A percentile compares a stretch with the other conserved stretches of the same genome.
phyloP scores from a whole-genome alignment of 2,329 filamentous ascomycete genomes.

The Pseudopyrenochaeta lycopersici region DNA sequence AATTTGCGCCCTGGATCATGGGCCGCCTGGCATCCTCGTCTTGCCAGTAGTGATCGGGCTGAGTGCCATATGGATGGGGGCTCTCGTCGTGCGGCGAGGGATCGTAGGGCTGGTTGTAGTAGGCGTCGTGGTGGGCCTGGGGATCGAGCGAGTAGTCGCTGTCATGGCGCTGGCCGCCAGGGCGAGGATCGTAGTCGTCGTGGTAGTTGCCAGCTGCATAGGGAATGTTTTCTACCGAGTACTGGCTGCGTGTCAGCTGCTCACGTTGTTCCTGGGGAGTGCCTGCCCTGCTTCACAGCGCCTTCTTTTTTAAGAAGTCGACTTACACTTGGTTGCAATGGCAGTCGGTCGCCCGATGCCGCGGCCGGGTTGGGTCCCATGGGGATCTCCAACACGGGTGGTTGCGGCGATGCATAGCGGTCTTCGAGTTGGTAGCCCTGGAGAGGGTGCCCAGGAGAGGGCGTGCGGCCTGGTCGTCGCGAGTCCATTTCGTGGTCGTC shows the following conservation, averaged over 20 bases:
- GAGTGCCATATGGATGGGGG: constrained; percentile 63
- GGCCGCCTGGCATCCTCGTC: constrained; percentile 77
- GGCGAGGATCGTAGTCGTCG: constrained; percentile 58
- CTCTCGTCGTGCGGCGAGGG: constrained; percentile 69
- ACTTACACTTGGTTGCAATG: constrained; percentile 85
- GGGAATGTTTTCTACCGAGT: constrained; percentile 75
- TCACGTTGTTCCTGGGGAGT: too few species aligned
- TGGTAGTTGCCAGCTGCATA: constrained; percentile 71
- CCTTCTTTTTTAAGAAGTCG: too few species aligned
- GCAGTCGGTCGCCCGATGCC: constrained; percentile 78
- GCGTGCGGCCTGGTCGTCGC: constrained; percentile 63
- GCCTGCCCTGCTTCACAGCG: too few species aligned
- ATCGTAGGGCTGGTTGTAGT: constrained; percentile 85
- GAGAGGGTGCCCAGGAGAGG: constrained; percentile 78
- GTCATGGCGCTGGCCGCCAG: constrained; percentile 58
- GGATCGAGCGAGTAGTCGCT: constrained; percentile 81
- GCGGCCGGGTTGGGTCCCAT: constrained; percentile 64
- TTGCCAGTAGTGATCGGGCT: constrained; percentile 65
- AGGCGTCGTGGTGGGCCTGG: constrained; percentile 85
- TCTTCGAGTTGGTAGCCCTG: constrained; percentile 86
- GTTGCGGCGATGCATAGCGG: constrained; percentile 66
- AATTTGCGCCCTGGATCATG: constrained; percentile 73
- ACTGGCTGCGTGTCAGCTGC: constrained; percentile 58
- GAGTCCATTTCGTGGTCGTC: constrained; percentile 59
- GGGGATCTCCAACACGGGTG: constrained; percentile 70